Evolutionary conservation across 768 basidiomycete species (phyloP), one percentile per base, ranked within the genome.

Genomic region (Leucocoprinus leucothites): DNA sequence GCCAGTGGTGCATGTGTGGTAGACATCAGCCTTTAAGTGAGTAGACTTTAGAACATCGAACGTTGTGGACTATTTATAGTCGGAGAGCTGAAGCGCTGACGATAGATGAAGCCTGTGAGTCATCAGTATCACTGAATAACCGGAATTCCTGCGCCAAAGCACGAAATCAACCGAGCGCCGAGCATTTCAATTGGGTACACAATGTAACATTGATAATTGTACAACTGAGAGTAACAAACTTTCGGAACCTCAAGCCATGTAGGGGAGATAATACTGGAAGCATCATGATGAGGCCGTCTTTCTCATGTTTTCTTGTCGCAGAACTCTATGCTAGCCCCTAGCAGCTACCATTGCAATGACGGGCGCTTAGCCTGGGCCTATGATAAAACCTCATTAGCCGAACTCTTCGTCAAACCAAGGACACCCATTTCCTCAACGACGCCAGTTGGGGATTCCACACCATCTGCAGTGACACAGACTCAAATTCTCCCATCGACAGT

Each of bases 381-480:
- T 14, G 43, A 36, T 1, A 26, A 4, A 45, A 26, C 11, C 5
- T 31, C 25, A 45, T 11, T 38, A 3, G 36, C 19, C 28, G 14
- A 18, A n/a, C 22, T 6, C 25, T 16, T 21, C 11, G 4, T 16
- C 13, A 38, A 45, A 51, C 42, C 8, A 16, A 13, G 4, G 13
- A 48, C 51, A 22, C 44, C 44, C 56, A 57, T 40, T 50, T 57
- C 41, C 43, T 53, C n/a, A 51, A 48, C 22, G 40, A 46, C n/a
- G 56, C 56, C 19, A 46, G 85, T 5, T n/a, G 11, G 84, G 84
- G 55, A 85, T 86, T 5, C 78, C 73, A 57, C 86, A 87, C 75
- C 78, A 82, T 22, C 84, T 82, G 61, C 86, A 88, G 22, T 75
- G 68, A 66, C 82, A 86, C 40, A 88, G 66, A 35, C 66, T 73